Evolutionary conservation across 2,329 filamentous ascomycete genomes (phyloP), one percentile per base, ranked within the genome.

Genomic region (Alternaria conjuncta): DNA sequence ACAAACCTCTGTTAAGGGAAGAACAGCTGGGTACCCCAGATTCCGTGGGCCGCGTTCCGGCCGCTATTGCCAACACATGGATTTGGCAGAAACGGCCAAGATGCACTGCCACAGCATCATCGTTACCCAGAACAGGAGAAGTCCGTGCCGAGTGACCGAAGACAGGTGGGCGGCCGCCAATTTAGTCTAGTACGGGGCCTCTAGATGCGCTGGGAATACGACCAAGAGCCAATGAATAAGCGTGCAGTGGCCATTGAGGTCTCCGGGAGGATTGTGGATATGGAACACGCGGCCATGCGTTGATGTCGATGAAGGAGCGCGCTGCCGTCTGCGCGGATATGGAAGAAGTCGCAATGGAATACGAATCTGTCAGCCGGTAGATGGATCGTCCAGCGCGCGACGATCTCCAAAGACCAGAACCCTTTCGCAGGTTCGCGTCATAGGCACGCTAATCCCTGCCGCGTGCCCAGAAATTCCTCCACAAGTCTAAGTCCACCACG

Each of bases 51-150:
- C 55, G 63, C 69, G 66, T 70, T 64, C 58, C 66, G 53, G 47
- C 32, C 44, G n/a, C 62, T 61, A 25, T 61, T 41, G 43, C 56
- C 47, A 47, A 18, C 28, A 51, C 32, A 60, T 46, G 55, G 58
- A 65, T 67, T 60, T 46, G 64, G 25, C 36, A 41, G 36, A 41
- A 41, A 41, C 36, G 50, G 69, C 69, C 69, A 72, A 67, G 68
- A 10, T 25, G 60, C 61, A 63, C 65, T 61, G 66, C 68, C 68
- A 64, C 68, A 55, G 13, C 71, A 71, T 70, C 69, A 71, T 68
- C 55, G 63, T 32, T 59, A 57, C 43, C 71, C 60, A 53, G 56
- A 63, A 63, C 10, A 49, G 60, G 59, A 56, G 53, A 45, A 18
- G 21, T 10, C 55, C 55, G 61, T 67, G 68, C 70, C 70, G 67